phyloP scores from a whole-genome alignment of 306 rosid species.

The Lablab purpureus region DNA sequence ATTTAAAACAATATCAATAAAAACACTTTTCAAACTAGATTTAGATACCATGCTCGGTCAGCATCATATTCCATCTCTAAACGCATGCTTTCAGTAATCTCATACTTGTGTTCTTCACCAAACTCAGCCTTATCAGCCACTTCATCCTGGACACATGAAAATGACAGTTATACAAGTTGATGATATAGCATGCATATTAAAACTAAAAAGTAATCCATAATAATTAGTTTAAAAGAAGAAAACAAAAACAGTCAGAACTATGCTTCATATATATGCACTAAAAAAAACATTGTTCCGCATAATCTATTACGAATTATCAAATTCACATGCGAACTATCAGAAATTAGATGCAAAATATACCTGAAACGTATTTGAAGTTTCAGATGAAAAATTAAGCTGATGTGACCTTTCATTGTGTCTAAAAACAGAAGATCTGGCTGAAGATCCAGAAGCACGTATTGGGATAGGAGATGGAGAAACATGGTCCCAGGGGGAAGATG shows the following conservation, averaged over 20 bases:
- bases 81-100: slow-evolving; percentile 95
- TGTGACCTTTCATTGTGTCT: slow-evolving; percentile 73
- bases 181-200: slow-evolving; percentile 18
- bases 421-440: slow-evolving; percentile 68
- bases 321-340: slow-evolving; percentile 5
- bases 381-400: slow-evolving; percentile 60
- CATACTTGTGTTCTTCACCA: slow-evolving; percentile 68
- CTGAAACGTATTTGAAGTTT: slow-evolving; percentile 60
- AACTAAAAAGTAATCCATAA: slow-evolving; percentile 21
- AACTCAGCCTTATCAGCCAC: slow-evolving; percentile 53
- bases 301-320: slow-evolving; percentile 11
- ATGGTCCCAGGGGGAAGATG: slow-evolving; percentile 94
- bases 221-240: slow-evolving; percentile 16
- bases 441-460: slow-evolving; percentile 89
- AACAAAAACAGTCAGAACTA: slow-evolving; percentile 19
- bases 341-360: slow-evolving; percentile 50
- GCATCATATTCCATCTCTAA: slow-evolving; percentile 91
- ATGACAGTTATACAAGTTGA: slow-evolving; percentile 31
- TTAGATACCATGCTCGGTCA: slow-evolving; percentile 93
- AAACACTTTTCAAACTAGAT: slow-evolving; percentile 36
- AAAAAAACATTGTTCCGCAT: slow-evolving; percentile 10
- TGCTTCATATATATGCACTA: not conserved
- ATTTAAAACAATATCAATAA: slow-evolving; percentile 13
- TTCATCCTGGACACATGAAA: slow-evolving; percentile 63
- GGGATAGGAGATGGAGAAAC: slow-evolving; percentile 95